Evolutionary conservation across 306 rosid genomes (phyloP), one percentile per base, ranked within the genome.

Genomic region (Spatholobus suberectus): DNA sequence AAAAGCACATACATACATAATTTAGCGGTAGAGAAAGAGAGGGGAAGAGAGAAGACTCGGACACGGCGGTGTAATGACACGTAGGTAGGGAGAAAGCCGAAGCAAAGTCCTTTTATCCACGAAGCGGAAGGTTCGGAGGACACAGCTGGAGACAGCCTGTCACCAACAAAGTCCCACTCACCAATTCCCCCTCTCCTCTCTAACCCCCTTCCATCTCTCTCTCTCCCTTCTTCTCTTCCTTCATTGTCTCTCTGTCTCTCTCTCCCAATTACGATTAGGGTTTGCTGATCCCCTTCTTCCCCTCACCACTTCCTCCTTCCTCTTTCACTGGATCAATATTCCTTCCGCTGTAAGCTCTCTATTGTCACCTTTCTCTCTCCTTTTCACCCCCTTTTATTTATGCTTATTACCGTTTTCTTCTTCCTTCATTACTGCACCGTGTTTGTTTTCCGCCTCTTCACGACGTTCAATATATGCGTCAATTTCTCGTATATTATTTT

Each of bases 81-180:
- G 91, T 91, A 90, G 95, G 91, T 8, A 87, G 83, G 92, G 5
- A 18, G 7, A 7, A 11, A 37, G 65, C 32, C 32, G 32, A 29
- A 29, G 32, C 32, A 85, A n/a, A 79, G 40, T 44, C 57, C 35
- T 72, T 73, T 27, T 73, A 81, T 75, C 32, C 51, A 84, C 97
- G 89, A 88, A 88, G 32, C 97, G 40, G 17, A 17, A 85, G 97
- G 90, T 82, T 90, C 86, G 90, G 94, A 73, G 5, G 83, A 82
- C 85, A 90, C 98, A 93, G 96, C 99, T 95, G 99, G 98, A 89
- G 92, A 95, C 98, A 95, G 98, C 71, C 97, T 95, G 99, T 95
- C 90, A 88, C 89, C 99, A 95, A 95, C 98, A 89, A 95, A 93
- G 98, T 96, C 92, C 97, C 99, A 96, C 99, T 96, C 96, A 92